Percentiles rank a stretch among this genome's conserved stretches.
Evolutionary conservation across 2,329 filamentous ascomycete species (phyloP).

Genomic region (Dothideomycetes sp.): DNA sequence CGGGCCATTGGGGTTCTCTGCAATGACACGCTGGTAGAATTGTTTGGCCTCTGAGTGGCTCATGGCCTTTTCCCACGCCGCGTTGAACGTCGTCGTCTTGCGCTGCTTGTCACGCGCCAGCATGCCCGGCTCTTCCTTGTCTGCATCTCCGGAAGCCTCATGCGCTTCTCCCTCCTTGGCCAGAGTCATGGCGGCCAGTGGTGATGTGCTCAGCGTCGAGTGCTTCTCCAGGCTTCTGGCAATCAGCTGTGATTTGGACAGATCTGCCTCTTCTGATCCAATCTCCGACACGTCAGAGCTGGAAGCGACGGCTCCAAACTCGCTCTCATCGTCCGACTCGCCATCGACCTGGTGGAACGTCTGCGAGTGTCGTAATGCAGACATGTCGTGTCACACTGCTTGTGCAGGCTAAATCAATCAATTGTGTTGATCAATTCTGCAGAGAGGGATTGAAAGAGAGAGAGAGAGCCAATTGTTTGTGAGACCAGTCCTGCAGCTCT

Average conservation of each 20-base stretch:
- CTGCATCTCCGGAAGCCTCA: too few relatives aligned
- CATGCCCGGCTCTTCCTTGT: constrained; percentile 21
- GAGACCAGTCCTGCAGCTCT: too few relatives aligned
- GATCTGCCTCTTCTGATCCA: too few relatives aligned
- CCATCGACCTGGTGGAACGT: not conserved
- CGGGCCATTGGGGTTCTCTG: constrained; percentile 38
- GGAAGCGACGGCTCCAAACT: not conserved
- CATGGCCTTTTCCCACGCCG: constrained; percentile 86
- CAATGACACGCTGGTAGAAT: constrained; percentile 84
- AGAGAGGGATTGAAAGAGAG: too few relatives aligned
- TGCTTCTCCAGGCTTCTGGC: too few relatives aligned
- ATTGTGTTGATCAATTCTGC: too few relatives aligned
- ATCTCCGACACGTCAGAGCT: not conserved
- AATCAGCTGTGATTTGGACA: too few relatives aligned
- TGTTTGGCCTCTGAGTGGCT: constrained; percentile 90
- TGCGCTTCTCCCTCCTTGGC: not conserved
- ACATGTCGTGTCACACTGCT: too few relatives aligned
- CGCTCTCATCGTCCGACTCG: constrained; percentile 1
- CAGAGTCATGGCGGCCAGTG: not conserved
- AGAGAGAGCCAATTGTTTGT: too few relatives aligned
- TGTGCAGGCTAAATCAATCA: too few relatives aligned
- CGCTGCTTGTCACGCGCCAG: constrained; percentile 42
- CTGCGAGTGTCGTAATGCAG: not conserved
- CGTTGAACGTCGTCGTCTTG: constrained; percentile 84
- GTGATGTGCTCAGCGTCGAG: not conserved